Conservation (phyloP, 176 grass and related monocot species). For the Coix lacrymajobi region DNA sequence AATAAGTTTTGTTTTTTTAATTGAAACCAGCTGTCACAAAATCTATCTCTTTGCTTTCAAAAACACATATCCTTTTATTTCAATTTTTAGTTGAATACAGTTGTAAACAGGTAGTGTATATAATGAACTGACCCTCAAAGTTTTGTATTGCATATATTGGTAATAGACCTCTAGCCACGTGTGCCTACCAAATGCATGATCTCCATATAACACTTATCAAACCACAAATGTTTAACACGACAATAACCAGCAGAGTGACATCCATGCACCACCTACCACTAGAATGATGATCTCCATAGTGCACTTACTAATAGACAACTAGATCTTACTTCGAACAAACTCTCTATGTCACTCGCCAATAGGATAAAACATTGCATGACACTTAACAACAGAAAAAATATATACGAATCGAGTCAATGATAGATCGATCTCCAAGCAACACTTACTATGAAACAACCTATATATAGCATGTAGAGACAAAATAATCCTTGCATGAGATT, state of each 20-base stretch:
- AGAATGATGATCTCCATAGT: not conserved
- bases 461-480: not conserved
- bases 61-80: not conserved
- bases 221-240: not conserved
- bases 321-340: not conserved
- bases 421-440: not conserved
- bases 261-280: not conserved
- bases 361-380: not conserved
- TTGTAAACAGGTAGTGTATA: not conserved
- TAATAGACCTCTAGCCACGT: not conserved
- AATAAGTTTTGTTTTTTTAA: not conserved
- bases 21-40: not conserved
- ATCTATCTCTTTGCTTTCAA: not conserved
- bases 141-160: not conserved
- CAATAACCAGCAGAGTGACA: not conserved
- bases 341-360: not conserved
- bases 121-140: fast-evolving
- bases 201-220: not conserved
- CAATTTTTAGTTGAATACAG: not conserved
- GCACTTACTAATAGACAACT: not conserved
- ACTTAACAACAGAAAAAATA: not conserved
- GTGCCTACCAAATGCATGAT: not conserved
- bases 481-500: not conserved
- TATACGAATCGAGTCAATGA: not conserved
- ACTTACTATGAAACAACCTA: not conserved